Evolutionary conservation across 768 basidiomycete species (phyloP).

Genomic region (Leucosporidium scottii): DNA sequence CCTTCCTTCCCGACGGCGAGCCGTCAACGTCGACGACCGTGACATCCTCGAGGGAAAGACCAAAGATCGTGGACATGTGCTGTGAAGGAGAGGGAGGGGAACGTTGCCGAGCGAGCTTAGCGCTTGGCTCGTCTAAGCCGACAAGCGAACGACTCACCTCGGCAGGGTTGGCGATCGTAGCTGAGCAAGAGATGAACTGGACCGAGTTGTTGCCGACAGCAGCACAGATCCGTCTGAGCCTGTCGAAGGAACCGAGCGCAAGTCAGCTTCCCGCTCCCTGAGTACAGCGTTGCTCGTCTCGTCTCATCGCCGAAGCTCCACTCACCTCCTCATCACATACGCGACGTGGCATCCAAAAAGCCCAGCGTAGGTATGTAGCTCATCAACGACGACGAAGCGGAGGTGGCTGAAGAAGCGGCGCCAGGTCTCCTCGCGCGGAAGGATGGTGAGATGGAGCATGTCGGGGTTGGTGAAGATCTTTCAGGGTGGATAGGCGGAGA

Average conservation of each 20-base stretch:
- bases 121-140: neutral
- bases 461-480: constrained; percentile 83
- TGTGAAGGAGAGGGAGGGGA: constrained; percentile 19
- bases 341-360: constrained; percentile 79
- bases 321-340: constrained; percentile 67
- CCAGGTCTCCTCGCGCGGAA: constrained; percentile 80
- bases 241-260: neutral
- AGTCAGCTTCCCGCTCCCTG: neutral
- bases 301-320: constrained; percentile 48
- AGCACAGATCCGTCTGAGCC: constrained; percentile 30
- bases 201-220: constrained; percentile 36
- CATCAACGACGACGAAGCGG: constrained; percentile 65
- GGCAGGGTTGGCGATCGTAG: constrained; percentile 70
- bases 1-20: constrained; percentile 67
- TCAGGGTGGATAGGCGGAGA: neutral
- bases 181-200: constrained; percentile 74
- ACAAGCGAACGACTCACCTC: constrained; percentile 29
- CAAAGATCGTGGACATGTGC: constrained; percentile 73
- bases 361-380: constrained; percentile 78
- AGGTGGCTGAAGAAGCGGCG: constrained; percentile 72
- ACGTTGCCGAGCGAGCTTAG: too few relatives aligned
- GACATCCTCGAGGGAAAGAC: constrained; percentile 53
- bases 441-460: constrained; percentile 73
- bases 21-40: constrained; percentile 70
- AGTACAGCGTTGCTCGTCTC: too few relatives aligned